These are phyloP conservation scores for Clonostachys sp. DNA, from an alignment of 2,329 filamentous ascomycete genomes.

Conservation along the genomic window DNA sequence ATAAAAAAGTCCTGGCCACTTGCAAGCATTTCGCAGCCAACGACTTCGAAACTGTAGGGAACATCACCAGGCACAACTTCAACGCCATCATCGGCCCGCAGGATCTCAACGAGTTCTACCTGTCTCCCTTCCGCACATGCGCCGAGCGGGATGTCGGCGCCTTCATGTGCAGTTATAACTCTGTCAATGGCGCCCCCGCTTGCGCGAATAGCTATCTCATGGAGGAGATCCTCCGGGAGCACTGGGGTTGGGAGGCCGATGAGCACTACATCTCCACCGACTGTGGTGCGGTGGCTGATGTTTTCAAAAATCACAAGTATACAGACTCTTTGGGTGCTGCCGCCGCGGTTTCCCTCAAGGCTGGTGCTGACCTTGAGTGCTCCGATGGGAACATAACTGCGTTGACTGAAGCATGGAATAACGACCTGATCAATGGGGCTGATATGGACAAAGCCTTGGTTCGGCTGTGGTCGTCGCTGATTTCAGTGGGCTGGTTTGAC, in stretches of 20 bases:
- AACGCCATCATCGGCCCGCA: constrained; percentile 51
- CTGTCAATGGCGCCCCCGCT: constrained; percentile 61
- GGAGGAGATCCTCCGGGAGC: constrained; percentile 57
- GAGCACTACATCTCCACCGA: constrained; percentile 62
- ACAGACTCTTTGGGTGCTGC: constrained; percentile 25
- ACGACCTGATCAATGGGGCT: constrained; percentile 20
- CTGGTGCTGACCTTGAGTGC: constrained; percentile 25
- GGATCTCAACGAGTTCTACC: constrained; percentile 63
- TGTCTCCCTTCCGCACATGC: constrained; percentile 60
- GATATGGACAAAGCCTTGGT: constrained; percentile 8
- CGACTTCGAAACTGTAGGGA: constrained; percentile 42
- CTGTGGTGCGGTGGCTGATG: constrained; percentile 58
- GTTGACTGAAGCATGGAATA: constrained; percentile 17
- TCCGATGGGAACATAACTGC: too few relatives aligned
- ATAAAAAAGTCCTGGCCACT: constrained; percentile 44
- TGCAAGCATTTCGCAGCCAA: constrained; percentile 56
- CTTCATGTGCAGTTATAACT: constrained; percentile 58
- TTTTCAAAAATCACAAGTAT: constrained; percentile 39
- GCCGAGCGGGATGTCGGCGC: constrained; percentile 53
- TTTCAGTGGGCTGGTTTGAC: constrained; percentile 56
- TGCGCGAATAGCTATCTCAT: constrained; percentile 61
- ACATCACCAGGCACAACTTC: constrained; percentile 36
- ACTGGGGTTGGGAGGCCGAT: constrained; percentile 59
- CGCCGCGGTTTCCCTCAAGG: constrained; percentile 22
- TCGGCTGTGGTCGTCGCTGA: constrained; percentile 48